Conservation (phyloP, 768 basidiomycete species). For the Amanita rubescens region DNA sequence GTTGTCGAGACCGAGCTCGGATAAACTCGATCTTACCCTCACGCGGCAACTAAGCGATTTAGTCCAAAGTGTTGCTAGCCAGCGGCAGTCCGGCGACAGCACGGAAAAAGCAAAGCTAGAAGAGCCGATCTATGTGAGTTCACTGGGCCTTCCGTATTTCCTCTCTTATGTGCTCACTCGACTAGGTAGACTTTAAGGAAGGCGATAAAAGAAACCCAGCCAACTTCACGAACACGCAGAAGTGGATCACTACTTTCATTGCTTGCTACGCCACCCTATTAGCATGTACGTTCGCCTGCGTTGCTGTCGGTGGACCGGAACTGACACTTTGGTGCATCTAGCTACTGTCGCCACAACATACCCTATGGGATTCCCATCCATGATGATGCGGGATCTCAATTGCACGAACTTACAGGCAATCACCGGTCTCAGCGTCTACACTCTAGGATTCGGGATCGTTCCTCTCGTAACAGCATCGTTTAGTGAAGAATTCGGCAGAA, state of each 20-base stretch:
- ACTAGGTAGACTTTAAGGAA: conserved; percentile 7
- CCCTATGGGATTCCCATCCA: conserved; percentile 47
- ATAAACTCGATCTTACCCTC: conserved; percentile 26
- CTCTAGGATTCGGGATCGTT: conserved; percentile 53
- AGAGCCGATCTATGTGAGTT: neutral
- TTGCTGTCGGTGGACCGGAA: neutral
- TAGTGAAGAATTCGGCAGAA: conserved; percentile 67
- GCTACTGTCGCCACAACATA: conserved; percentile 47
- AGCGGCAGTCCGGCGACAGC: neutral
- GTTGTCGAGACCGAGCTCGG: conserved; percentile 21
- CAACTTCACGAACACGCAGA: conserved; percentile 27
- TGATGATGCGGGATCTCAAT: conserved; percentile 52
- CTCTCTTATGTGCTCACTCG: neutral
- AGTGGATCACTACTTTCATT: conserved; percentile 23
- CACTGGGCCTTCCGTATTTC: neutral
- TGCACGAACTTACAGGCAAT: conserved; percentile 40
- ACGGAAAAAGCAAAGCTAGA: neutral
- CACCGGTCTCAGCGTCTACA: conserved; percentile 44
- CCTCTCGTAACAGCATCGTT: conserved; percentile 63
- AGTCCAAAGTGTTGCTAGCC: conserved; percentile 14
- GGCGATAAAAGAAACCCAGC: conserved; percentile 33
- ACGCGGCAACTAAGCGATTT: conserved; percentile 24
- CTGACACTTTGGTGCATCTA: conserved; percentile 15
- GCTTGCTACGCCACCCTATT: conserved; percentile 42
- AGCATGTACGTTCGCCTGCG: conserved; percentile 27